Evolutionary conservation across 768 basidiomycete genomes (phyloP), one percentile per base, ranked within the genome.

Genomic region (Pisolithus orientalis): DNA sequence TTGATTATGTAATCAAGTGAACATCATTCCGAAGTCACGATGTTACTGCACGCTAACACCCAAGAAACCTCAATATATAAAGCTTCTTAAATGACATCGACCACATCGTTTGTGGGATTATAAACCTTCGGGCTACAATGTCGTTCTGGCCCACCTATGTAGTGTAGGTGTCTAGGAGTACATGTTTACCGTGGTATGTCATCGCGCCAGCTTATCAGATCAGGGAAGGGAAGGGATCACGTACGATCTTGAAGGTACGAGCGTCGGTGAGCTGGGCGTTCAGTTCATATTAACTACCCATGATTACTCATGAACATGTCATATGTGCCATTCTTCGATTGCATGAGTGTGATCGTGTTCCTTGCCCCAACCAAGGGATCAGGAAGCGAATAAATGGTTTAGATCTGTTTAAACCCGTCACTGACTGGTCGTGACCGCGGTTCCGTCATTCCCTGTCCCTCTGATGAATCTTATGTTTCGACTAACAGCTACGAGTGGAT

Each of bases 401-500:
- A n/a, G n/a, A n/a, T n/a, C n/a, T n/a, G n/a, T n/a, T n/a, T n/a
- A n/a, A n/a, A n/a, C n/a, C n/a, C n/a, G n/a, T n/a, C n/a, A n/a
- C n/a, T n/a, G n/a, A n/a, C n/a, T n/a, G n/a, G n/a, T n/a, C n/a
- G n/a, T n/a, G n/a, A n/a, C n/a, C n/a, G n/a, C n/a, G n/a, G n/a
- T n/a, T n/a, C n/a, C n/a, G n/a, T n/a, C n/a, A n/a, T n/a, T n/a
- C n/a, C n/a, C n/a, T n/a, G n/a, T n/a, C n/a, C n/a, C n/a, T n/a
- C n/a, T n/a, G n/a, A n/a, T n/a, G n/a, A n/a, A 83, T 92, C 59
- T 88, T 85, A 27, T 85, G 87, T 50, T 93, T 92, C 62, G 85
- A 92, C 60, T 88, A 92, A 65, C 79, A 75, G 48, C 73, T 92
- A 0, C 81, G 82, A 6, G 90, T 90, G 65, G 79, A 90, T 59